Percentiles rank a stretch among this genome's conserved stretches.
phyloP scores from a whole-genome alignment of 2,329 filamentous ascomycete species.

The Exutisphaerella laricina region DNA sequence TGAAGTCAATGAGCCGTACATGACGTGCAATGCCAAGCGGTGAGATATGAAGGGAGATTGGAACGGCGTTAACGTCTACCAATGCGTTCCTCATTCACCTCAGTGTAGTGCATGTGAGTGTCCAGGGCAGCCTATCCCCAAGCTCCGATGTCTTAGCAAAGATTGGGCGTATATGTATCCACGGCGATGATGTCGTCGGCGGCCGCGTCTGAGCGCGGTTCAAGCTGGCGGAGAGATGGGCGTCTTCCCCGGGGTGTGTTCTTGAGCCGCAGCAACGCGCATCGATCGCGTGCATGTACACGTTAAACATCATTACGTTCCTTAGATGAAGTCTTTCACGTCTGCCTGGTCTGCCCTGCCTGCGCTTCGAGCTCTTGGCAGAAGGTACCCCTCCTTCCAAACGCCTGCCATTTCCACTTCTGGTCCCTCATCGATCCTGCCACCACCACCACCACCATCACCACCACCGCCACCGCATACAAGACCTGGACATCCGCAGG shows the following conservation, averaged over 20 bases:
- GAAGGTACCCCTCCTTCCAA: slow-evolving; percentile 6
- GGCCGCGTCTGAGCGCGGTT: background rate
- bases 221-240: background rate
- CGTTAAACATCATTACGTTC: background rate
- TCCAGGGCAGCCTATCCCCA: no score
- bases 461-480: background rate
- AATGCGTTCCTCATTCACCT: no score
- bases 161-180: no score
- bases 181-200: no score
- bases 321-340: slow-evolving; percentile 1
- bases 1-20: slow-evolving; percentile 2
- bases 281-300: background rate
- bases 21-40: background rate
- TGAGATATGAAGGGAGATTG: background rate
- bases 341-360: background rate
- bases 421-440: slow-evolving; percentile 2
- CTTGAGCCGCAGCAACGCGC: background rate
- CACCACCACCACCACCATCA: slow-evolving; percentile 5
- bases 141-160: no score
- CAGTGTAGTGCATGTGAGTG: no score
- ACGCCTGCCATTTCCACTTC: background rate
- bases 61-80: no score
- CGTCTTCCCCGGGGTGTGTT: background rate
- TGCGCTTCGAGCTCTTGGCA: background rate
- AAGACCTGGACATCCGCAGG: background rate